Base-by-base conservation (phyloP, 805 yeast species). In the Pichia cephalocereana region DNA sequence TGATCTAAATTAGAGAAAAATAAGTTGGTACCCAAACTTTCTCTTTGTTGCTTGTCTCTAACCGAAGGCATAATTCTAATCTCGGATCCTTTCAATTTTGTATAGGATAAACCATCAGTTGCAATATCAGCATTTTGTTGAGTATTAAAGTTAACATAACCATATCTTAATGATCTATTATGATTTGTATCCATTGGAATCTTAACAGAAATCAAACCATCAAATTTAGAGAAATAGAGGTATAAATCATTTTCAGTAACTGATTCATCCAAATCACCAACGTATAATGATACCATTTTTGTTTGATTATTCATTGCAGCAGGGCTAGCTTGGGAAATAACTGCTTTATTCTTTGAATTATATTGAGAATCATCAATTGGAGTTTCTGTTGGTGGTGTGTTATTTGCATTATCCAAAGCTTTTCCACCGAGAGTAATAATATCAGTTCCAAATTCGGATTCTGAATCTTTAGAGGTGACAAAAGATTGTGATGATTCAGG, bases 81-180 rank as follows among this genome's bases (percentile, higher is more conserved):
- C 50, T 76, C 82, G 26, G 68, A 66, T 14, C 63, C 66, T 27
- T 60, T 52, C 0, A 77, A 54, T 0, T 55, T 55, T 4, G 69
- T 68, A 54, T 75, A 77, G 60, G 80, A 83, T 64, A 81, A 72
- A 10, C 75, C 71, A 43, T 76, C 80, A 43, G 77, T 68, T 3
- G 86, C 88, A 34, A 49, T 46, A 38, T 70, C 71, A 0, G 87
- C 87, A 46, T 77, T 82, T 10, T 63, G 57, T 41, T 69, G 68
- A 6, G 61, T 64, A 8, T 65, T 63, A 59, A 82, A 83, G 48
- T 84, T 82, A 18, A 83, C 80, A 60, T 83, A 85, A 0, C 88
- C 93, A 63, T 84, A 83, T 3, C 88, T 84, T 48, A 86, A 65
- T 1, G 89, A 77, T 44, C 71, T 65, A 26, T 75, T 75, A n/a